phyloP scores from a whole-genome alignment of 805 yeast genomes.

The Saccharomycopsis amapae region DNA sequence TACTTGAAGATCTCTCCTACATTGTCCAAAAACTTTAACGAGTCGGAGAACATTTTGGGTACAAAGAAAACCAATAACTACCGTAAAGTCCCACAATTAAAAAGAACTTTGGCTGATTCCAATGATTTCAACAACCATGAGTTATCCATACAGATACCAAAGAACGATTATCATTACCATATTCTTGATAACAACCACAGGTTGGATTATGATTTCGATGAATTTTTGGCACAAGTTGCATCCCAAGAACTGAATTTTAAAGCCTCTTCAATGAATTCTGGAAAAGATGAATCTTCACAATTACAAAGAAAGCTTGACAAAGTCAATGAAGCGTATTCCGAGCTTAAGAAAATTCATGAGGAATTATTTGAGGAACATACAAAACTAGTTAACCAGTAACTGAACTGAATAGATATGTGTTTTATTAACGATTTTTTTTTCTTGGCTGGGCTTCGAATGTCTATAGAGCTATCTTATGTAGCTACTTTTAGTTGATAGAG shows the following conservation, averaged over 20 bases:
- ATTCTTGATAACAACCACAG: conserved; percentile 24
- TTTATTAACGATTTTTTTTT: no score
- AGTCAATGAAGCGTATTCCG: conserved; percentile 52
- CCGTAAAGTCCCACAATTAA: conserved; percentile 51
- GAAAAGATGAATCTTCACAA: conserved; percentile 27
- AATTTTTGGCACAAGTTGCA: conserved; percentile 35
- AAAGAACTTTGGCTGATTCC: conserved; percentile 39
- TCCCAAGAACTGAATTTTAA: conserved; percentile 1
- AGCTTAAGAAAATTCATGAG: conserved; percentile 53
- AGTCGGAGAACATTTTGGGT: conserved; percentile 25
- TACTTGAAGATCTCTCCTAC: conserved; percentile 25
- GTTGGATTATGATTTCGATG: conserved; percentile 35
- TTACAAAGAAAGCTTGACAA: conserved; percentile 41
- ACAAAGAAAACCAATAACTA: conserved; percentile 31
- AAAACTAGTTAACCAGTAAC: conserved; percentile 27
- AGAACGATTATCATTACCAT: conserved; percentile 26
- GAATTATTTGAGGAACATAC: conserved; percentile 46
- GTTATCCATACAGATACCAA: conserved; percentile 32
- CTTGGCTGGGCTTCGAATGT: neutral
- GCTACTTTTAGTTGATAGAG: no score
- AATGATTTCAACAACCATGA: conserved; percentile 37
- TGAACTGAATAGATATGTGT: no score
- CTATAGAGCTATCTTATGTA: neutral
- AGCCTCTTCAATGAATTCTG: conserved; percentile 24
- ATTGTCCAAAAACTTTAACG: conserved; percentile 13